Evolutionary conservation across 106 monocot genomes (phyloP).

Genomic region (Amphibolis antarctica): DNA sequence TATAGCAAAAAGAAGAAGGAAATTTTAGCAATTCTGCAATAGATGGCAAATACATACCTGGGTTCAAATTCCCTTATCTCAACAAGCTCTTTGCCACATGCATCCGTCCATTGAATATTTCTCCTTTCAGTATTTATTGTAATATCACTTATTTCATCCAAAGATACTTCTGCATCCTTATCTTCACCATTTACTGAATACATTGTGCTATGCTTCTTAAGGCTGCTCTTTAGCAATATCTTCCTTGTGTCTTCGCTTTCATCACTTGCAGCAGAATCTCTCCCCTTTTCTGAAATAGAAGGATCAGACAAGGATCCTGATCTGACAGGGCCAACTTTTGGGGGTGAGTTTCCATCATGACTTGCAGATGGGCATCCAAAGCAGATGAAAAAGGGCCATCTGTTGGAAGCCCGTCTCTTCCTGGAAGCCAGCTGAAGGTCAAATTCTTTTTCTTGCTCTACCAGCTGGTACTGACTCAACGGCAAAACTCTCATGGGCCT

Average conservation of each 20-base stretch:
- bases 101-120: constrained; percentile 91
- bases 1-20: not conserved
- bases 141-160: constrained; percentile 17
- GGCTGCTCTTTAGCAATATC: constrained; percentile 51
- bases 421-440: constrained; percentile 30
- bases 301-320: constrained; percentile 16
- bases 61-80: constrained; percentile 85
- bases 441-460: constrained; percentile 34
- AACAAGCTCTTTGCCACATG: constrained; percentile 68
- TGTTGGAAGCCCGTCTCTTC: constrained; percentile 23
- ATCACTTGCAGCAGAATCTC: constrained; percentile 6
- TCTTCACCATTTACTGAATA: constrained; percentile 12
- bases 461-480: constrained; percentile 78
- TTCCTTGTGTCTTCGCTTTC: constrained; percentile 24
- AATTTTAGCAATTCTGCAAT: not conserved
- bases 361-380: constrained; percentile 40
- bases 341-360: constrained; percentile 27
- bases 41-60: constrained; percentile 31
- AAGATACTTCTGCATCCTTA: constrained; percentile 20
- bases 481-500: constrained; percentile 58
- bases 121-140: constrained; percentile 28
- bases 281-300: constrained; percentile 15
- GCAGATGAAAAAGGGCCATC: constrained; percentile 57
- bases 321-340: constrained; percentile 25
- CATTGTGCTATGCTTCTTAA: constrained; percentile 34